Evolutionary conservation across 2,329 filamentous ascomycete genomes (phyloP).

Genomic region (Talaromyces sp.): DNA sequence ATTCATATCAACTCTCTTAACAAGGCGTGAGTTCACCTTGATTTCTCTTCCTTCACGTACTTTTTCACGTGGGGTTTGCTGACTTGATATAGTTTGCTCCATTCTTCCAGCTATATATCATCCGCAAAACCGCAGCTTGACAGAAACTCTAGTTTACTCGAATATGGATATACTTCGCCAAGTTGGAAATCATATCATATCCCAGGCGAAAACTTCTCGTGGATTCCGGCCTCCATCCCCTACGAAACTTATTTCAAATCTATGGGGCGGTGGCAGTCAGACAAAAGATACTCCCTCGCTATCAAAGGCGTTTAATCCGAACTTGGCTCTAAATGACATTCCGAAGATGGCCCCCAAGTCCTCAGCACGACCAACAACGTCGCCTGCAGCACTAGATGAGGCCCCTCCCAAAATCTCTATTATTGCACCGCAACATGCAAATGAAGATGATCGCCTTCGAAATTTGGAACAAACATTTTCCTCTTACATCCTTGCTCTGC

Average conservation of each 20-base stretch:
- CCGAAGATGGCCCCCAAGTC: conserved; percentile 39
- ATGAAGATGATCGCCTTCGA: conserved; percentile 61
- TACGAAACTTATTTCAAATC: conserved; percentile 81
- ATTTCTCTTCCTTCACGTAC: neutral
- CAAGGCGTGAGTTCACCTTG: conserved; percentile 58
- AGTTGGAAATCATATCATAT: conserved; percentile 59
- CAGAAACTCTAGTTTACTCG: conserved; percentile 67
- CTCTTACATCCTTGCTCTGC: conserved; percentile 75
- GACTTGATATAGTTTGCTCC: conserved; percentile 56
- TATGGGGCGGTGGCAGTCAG: conserved; percentile 62
- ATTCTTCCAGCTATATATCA: conserved; percentile 67
- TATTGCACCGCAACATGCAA: conserved; percentile 51
- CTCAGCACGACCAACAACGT: conserved; percentile 40
- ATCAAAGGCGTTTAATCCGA: conserved; percentile 30
- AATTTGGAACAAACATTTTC: conserved; percentile 80
- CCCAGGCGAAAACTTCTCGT: conserved; percentile 55
- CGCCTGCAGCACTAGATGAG: conserved; percentile 30
- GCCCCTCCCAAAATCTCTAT: conserved; percentile 41
- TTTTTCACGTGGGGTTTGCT: conserved; percentile 12
- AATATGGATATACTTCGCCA: conserved; percentile 73
- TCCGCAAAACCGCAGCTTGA: conserved; percentile 44
- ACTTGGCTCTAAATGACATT: conserved; percentile 38
- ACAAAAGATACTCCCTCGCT: conserved; percentile 29
- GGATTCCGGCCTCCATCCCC: conserved; percentile 77
- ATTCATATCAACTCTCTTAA: conserved; percentile 69